phyloP scores from a whole-genome alignment of 176 grass and related monocot species.

The Bothriochloa decipiens region DNA sequence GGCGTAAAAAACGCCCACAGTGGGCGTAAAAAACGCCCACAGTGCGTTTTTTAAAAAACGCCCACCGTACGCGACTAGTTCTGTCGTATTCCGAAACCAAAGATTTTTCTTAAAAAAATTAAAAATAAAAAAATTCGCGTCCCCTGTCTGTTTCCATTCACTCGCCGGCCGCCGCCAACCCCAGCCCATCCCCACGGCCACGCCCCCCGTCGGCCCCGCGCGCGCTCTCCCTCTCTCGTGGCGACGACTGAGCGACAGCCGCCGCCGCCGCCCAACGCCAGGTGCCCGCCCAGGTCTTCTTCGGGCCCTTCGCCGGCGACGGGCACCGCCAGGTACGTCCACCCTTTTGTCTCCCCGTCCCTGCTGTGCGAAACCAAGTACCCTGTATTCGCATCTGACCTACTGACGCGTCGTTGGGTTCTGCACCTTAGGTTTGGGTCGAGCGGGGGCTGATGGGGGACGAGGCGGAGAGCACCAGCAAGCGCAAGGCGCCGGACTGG shows the following conservation, averaged over 20 bases:
- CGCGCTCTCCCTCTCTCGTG: neutral
- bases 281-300: neutral
- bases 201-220: no score
- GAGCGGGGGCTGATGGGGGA: conserved; percentile 41
- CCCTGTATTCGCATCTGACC: neutral
- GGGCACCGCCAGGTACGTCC: neutral
- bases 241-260: neutral
- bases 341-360: neutral
- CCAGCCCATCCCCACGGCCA: no score
- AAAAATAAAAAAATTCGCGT: no score
- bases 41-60: no score
- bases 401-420: neutral
- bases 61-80: no score
- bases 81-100: no score
- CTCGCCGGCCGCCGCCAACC: neutral
- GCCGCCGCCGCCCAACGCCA: neutral
- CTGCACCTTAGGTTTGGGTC: neutral
- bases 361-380: neutral
- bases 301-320: neutral
- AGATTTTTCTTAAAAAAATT: no score
- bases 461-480: conserved; percentile 39
- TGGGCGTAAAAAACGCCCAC: no score
- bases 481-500: conserved; percentile 51
- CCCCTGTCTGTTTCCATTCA: neutral
- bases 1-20: no score